phyloP scores from a whole-genome alignment of 139 green algal species.

The Chlorella sp. region DNA sequence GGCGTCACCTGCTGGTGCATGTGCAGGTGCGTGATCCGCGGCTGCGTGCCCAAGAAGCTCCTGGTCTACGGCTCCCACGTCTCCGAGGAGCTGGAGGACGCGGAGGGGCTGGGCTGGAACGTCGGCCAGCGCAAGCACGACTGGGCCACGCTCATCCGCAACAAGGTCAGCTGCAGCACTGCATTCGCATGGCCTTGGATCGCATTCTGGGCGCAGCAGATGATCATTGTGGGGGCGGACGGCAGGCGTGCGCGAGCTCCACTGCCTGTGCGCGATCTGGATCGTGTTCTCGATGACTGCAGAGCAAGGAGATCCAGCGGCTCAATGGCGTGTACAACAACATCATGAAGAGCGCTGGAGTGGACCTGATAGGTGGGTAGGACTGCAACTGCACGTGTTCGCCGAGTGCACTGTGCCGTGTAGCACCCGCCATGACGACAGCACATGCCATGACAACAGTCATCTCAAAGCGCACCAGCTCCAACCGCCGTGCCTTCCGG shows the following conservation, averaged over 20 bases:
- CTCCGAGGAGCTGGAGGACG: slow-evolving; percentile 58
- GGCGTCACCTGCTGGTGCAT: too few species aligned
- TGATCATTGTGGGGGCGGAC: too few species aligned
- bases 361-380: slow-evolving; percentile 43
- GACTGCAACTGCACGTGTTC: too few species aligned
- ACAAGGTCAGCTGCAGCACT: slow-evolving; percentile 37
- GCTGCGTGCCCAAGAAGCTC: slow-evolving; percentile 99
- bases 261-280: too few species aligned
- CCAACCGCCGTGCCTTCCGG: too few species aligned
- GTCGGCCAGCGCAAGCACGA: slow-evolving; percentile 22
- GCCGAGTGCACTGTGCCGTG: too few species aligned
- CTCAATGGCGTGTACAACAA: slow-evolving; percentile 88
- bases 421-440: too few species aligned
- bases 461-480: too few species aligned
- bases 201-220: too few species aligned
- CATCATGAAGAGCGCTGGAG: slow-evolving; percentile 68
- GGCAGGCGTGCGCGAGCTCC: too few species aligned
- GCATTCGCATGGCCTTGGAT: too few species aligned
- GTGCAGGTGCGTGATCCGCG: slow-evolving; percentile 91
- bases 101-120: slow-evolving; percentile 65
- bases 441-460: not conserved
- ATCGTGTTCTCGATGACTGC: too few species aligned
- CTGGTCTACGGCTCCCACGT: slow-evolving; percentile 76
- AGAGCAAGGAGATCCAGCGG: slow-evolving; percentile 85
- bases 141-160: slow-evolving; percentile 40